Evolutionary conservation across 352 stramenopile genomes (phyloP).

Genomic region (Globisporangium nagaii): DNA sequence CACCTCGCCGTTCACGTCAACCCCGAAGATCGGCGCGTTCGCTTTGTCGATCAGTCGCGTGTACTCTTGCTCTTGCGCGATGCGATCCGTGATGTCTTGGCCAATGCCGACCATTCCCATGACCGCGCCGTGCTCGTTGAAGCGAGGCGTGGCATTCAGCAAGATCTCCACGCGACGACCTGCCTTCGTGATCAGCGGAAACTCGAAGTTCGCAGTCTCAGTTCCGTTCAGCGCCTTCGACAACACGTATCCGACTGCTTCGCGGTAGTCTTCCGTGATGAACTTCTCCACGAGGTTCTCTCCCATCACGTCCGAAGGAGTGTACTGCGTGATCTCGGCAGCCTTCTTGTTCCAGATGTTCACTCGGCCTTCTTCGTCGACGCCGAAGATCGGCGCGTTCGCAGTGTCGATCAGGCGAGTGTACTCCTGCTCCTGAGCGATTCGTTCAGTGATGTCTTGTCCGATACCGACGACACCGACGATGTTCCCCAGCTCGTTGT

Average conservation of each 20-base stretch:
- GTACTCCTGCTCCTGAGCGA: too few species aligned
- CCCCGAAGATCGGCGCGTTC: conserved; percentile 67
- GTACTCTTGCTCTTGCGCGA: conserved; percentile 57
- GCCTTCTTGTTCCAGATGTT: conserved; percentile 87
- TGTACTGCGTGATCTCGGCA: conserved; percentile 79
- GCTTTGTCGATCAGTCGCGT: conserved; percentile 61
- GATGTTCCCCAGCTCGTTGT: conserved; percentile 57
- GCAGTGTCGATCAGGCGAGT: too few species aligned
- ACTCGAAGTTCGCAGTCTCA: conserved; percentile 32
- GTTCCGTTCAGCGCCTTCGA: conserved; percentile 16
- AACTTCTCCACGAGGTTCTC: conserved; percentile 46
- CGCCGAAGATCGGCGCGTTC: conserved; percentile 63
- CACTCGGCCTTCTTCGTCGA: conserved; percentile 55
- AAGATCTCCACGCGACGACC: conserved; percentile 45
- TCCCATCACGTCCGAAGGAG: conserved; percentile 76
- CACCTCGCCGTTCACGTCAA: conserved; percentile 58
- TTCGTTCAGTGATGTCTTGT: conserved; percentile 72
- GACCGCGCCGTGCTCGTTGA: conserved; percentile 65
- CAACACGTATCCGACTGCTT: conserved; percentile 51
- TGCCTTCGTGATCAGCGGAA: conserved; percentile 39
- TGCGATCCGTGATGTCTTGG: too few species aligned
- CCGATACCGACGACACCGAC: conserved; percentile 79
- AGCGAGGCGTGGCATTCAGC: conserved; percentile 64
- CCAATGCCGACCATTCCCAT: too few species aligned
- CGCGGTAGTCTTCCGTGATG: background rate